Evolutionary conservation across 352 stramenopile genomes (phyloP), one percentile per base, ranked within the genome.

Genomic region (Globisporangium spiculum): DNA sequence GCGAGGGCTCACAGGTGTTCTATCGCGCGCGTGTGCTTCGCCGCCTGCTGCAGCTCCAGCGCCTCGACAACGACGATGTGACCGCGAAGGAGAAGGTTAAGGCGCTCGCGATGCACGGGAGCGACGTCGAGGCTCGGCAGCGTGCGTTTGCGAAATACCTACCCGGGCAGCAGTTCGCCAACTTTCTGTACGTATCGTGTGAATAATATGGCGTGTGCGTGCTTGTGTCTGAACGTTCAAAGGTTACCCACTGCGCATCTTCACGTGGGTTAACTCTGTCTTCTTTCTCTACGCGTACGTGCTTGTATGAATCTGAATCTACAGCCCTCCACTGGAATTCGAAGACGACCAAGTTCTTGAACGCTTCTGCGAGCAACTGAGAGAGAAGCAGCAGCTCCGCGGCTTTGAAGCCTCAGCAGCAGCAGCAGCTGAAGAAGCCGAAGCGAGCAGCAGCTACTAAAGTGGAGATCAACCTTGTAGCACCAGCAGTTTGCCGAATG

Each of bases 21-120:
- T 94, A 90, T 65, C 79, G 81, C 10, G 82, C 75, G 38, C 81
- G 86, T 46, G 81, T 92, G 30, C 57, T 94, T 5, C 78, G 83
- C 34, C 75, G 86, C 6, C 70, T 92, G 22, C 72, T 76, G 63
- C 84, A 94, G 59, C 70, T 94, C 30, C 59, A 76, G 8, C 68
- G 76, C 27, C 68, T 94, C 50, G 84, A 92, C 56, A 68, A 71
- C 4, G 74, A 92, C 55, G 59, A 70, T 6, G 76, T 86, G n/a
- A 87, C 79, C 1, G 77, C 79, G 18, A 89, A 85, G 60, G 84
- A 92, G 62, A 92, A 92, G 68, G 76, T 91, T 64, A 94, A 94
- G 66, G 83, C 84, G 24, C 73, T 86, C 14, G 83, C 75, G 20
- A 89, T 94, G 80, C 86, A 94, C 66, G 86, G 86, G 50, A 82